Percentiles rank a stretch among this genome's conserved stretches.
Conservation (phyloP, 2,329 filamentous ascomycete genomes). For the Penicillium sp. region DNA sequence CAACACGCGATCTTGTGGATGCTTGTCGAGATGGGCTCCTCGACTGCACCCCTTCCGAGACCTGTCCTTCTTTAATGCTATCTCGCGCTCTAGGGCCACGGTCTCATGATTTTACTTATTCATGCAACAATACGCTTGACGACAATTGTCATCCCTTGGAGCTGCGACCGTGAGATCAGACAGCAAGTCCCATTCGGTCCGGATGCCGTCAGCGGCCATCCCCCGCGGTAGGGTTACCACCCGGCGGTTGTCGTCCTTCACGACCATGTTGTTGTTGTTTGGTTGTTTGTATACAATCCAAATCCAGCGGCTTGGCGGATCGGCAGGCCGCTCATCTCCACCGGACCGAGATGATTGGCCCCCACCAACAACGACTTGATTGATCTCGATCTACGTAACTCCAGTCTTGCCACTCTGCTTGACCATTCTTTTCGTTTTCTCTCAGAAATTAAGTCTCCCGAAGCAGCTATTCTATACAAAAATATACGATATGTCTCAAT, state of each 20-base stretch:
- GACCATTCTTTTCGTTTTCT: not conserved
- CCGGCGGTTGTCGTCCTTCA: constrained; percentile 1
- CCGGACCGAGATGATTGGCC: not conserved
- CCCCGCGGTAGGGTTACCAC: not conserved
- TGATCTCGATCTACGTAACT: not conserved
- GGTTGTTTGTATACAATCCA: constrained; percentile 5
- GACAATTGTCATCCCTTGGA: constrained; percentile 4
- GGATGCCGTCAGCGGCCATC: not conserved
- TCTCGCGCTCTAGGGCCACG: not conserved
- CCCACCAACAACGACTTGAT: too few species aligned
- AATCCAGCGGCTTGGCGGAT: not conserved
- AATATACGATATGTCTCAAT: not conserved
- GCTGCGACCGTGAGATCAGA: constrained; percentile 7
- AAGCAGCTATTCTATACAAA: not conserved
- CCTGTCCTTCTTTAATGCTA: not conserved
- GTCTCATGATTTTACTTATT: not conserved
- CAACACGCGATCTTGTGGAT: not conserved
- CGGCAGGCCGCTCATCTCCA: not conserved
- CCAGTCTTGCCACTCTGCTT: not conserved
- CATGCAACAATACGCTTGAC: not conserved
- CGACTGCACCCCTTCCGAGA: not conserved
- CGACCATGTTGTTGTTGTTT: constrained; percentile 5
- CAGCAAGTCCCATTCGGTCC: not conserved
- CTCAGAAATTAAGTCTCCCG: not conserved
- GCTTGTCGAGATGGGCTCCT: not conserved